These are phyloP conservation scores for Sphaerulina musiva DNA, from an alignment of 2,329 filamentous ascomycete species.

Conservation along the genomic window DNA sequence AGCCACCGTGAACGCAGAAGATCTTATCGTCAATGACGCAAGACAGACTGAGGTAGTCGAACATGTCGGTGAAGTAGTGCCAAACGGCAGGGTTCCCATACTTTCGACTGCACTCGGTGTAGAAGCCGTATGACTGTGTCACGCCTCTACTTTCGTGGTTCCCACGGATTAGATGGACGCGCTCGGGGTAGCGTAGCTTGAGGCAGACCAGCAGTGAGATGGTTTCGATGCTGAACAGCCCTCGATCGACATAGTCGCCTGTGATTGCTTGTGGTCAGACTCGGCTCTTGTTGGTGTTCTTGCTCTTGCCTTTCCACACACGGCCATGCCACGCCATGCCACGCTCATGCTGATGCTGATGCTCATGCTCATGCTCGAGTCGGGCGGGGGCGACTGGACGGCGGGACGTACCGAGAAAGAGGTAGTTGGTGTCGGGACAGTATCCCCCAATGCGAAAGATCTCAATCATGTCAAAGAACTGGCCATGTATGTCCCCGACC, in stretches of 20 bases:
- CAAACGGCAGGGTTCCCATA: conserved; percentile 98
- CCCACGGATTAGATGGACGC: conserved; percentile 91
- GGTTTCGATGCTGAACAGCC: conserved; percentile 97
- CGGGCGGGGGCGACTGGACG: conserved; percentile 2
- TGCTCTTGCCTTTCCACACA: too few relatives aligned
- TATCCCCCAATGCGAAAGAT: conserved; percentile 98
- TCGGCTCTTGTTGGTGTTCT: neutral
- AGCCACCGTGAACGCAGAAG: conserved; percentile 93
- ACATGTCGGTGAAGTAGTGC: conserved; percentile 99
- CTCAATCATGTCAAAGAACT: conserved; percentile 98
- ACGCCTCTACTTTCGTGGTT: conserved; percentile 98
- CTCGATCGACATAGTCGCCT: conserved; percentile 77
- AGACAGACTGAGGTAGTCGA: conserved; percentile 92
- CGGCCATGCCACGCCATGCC: too few relatives aligned
- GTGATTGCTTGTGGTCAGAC: conserved; percentile 9
- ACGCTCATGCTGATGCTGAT: too few relatives aligned
- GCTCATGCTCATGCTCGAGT: neutral
- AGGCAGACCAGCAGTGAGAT: conserved; percentile 96
- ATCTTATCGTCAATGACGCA: conserved; percentile 99
- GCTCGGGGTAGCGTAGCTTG: conserved; percentile 91
- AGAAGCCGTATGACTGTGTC: conserved; percentile 98
- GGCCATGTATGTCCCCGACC: conserved; percentile 95
- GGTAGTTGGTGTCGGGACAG: conserved; percentile 96
- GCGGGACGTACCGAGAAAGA: conserved; percentile 71
- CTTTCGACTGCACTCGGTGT: conserved; percentile 95